Conservation (phyloP, 306 rosid genomes). For the Cicer arietinum region DNA sequence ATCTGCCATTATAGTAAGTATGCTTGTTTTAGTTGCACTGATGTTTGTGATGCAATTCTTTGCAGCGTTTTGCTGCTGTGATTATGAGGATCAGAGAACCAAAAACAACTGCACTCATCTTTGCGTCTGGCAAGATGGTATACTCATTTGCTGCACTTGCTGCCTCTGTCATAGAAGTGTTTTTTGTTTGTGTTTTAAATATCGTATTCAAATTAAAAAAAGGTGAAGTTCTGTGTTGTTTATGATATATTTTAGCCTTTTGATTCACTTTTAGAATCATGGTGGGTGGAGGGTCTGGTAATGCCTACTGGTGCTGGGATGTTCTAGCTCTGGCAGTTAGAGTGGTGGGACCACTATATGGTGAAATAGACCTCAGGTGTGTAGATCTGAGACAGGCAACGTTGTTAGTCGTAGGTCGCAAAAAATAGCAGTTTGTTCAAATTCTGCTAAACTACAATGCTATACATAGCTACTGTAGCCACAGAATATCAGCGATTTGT, state of each 20-base stretch:
- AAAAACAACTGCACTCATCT: slow-evolving; percentile 89
- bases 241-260: background rate
- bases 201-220: background rate
- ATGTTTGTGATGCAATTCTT: slow-evolving; percentile 31
- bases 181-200: background rate
- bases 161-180: background rate
- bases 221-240: background rate
- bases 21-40: background rate
- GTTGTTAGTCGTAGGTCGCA: no score
- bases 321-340: background rate
- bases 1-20: background rate
- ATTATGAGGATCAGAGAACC: slow-evolving; percentile 99
- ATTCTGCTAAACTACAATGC: no score
- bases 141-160: slow-evolving; percentile 29
- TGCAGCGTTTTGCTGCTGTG: slow-evolving; percentile 98
- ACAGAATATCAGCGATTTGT: no score
- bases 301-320: background rate
- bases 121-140: slow-evolving; percentile 99
- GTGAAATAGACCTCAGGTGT: background rate
- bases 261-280: slow-evolving; percentile 5
- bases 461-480: no score
- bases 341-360: background rate
- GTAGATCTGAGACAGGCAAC: background rate
- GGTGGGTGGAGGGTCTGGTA: background rate
- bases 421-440: no score